A percentile compares a stretch with the other conserved stretches of the same genome.
Evolutionary conservation across 768 basidiomycete genomes (phyloP).

Genomic region (Bullera alba): DNA sequence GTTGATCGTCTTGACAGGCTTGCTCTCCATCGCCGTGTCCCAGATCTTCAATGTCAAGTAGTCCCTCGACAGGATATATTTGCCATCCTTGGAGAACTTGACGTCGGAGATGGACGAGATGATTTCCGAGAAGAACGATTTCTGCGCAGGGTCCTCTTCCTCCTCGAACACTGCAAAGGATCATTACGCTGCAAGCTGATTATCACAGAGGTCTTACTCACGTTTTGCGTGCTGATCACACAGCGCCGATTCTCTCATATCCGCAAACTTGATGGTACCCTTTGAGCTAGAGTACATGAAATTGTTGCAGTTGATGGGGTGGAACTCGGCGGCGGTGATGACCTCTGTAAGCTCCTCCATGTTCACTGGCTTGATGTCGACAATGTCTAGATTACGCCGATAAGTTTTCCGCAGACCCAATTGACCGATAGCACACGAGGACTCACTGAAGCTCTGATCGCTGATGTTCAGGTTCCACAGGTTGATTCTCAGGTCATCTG

Average conservation of each 20-base stretch:
- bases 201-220: slow-evolving; percentile 49
- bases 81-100: slow-evolving; percentile 95
- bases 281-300: slow-evolving; percentile 99
- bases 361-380: slow-evolving; percentile 98
- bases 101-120: slow-evolving; percentile 99
- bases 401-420: not conserved
- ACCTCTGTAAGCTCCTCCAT: slow-evolving; percentile 99
- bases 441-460: slow-evolving; percentile 97
- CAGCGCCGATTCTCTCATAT: slow-evolving; percentile 96
- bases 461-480: slow-evolving; percentile 98
- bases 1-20: slow-evolving; percentile 92
- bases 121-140: slow-evolving; percentile 99
- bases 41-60: slow-evolving; percentile 98
- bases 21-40: slow-evolving; percentile 98
- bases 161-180: slow-evolving; percentile 79
- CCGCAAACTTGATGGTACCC: slow-evolving; percentile 98
- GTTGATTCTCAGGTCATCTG: slow-evolving; percentile 96
- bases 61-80: slow-evolving; percentile 93
- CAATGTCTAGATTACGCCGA: slow-evolving; percentile 65
- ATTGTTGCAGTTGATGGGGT: slow-evolving; percentile 91
- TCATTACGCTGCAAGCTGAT: not conserved
- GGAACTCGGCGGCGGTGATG: slow-evolving; percentile 99
- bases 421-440: not conserved
- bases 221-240: slow-evolving; percentile 96
- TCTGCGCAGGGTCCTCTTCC: slow-evolving; percentile 92